Base-by-base conservation (phyloP, 208 protist species). In the Endotrypanum monterogeii region DNA sequence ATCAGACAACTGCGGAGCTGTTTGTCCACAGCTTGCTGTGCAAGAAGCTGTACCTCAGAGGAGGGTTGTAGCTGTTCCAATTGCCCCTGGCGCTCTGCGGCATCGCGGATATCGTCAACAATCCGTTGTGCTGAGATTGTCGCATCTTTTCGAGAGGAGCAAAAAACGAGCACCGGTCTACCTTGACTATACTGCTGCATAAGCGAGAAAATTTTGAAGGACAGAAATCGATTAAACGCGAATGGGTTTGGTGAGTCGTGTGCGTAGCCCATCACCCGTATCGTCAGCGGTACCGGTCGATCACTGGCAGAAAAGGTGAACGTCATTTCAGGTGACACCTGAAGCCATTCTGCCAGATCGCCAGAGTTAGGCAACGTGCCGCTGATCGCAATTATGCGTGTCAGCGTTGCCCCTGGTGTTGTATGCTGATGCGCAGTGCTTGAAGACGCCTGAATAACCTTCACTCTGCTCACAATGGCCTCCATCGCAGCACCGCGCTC, bases 301-400 rank as follows among this genome's bases (percentile, higher is more conserved):
- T 96, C 92, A 7, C 75, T 58, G 23, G 82, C 73, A 8, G 86
- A 85, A 62, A 98, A 98, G 2, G 82, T 79, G 35, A 93, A 87
- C 0, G 87, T 76, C 71, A 84, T 83, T 20, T 52, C 50, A 8
- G 76, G 78, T 14, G 72, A 58, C 51, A 92, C 93, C 32, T 86
- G 69, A 2, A 98, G 84, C 95, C 96, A 98, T 65, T 90, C 78
- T 3, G 89, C 95, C 44, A 98, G 89, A 75, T 98, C 95, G 18
- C 87, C 63, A 54, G 93, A 84, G 75, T 98, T 98, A 0, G 95
- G 93, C 56, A 98, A 86, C n/a, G 97, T 98, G 14, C 92, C 97
- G 70, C 92, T 97, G 61, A 97, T 88, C 12, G 91, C 94, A 16
- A 98, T 84, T 54, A 98, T 94, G 14, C 95, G 91, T 12, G 93